phyloP scores from a whole-genome alignment of 306 rosid species.

The Sechiopsis laciniata region DNA sequence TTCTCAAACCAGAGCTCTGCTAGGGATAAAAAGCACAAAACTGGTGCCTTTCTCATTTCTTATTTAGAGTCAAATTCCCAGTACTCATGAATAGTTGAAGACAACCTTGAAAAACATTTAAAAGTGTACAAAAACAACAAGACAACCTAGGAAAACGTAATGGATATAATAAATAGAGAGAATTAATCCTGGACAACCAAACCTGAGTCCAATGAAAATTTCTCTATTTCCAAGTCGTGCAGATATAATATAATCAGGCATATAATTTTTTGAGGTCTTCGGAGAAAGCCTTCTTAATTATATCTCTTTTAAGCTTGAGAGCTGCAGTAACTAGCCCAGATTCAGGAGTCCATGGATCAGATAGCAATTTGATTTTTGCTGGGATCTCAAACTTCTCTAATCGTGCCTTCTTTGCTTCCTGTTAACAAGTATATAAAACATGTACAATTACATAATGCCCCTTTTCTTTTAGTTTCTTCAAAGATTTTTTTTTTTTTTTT shows the following conservation, averaged over 20 bases:
- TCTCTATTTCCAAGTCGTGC: conserved; percentile 15
- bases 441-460: background rate
- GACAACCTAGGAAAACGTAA: background rate
- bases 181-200: background rate
- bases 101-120: background rate
- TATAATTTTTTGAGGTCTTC: conserved; percentile 62
- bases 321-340: conserved; percentile 90
- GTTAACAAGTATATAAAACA: conserved; percentile 18
- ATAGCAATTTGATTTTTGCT: conserved; percentile 62
- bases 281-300: conserved; percentile 55
- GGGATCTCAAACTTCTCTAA: conserved; percentile 85
- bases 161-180: conserved; percentile 3
- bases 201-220: background rate
- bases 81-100: background rate
- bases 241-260: conserved; percentile 24
- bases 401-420: conserved; percentile 81
- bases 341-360: conserved; percentile 80
- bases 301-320: conserved; percentile 88
- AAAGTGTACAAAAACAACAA: background rate
- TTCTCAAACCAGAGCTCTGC: too few species aligned
- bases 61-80: background rate
- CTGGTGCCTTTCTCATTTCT: conserved; percentile 6
- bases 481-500: too few species aligned
- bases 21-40: background rate
- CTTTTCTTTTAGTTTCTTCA: background rate